Evolutionary conservation across 2,329 filamentous ascomycete genomes (phyloP), one percentile per base, ranked within the genome.

Genomic region (Triangularia verruculosa): DNA sequence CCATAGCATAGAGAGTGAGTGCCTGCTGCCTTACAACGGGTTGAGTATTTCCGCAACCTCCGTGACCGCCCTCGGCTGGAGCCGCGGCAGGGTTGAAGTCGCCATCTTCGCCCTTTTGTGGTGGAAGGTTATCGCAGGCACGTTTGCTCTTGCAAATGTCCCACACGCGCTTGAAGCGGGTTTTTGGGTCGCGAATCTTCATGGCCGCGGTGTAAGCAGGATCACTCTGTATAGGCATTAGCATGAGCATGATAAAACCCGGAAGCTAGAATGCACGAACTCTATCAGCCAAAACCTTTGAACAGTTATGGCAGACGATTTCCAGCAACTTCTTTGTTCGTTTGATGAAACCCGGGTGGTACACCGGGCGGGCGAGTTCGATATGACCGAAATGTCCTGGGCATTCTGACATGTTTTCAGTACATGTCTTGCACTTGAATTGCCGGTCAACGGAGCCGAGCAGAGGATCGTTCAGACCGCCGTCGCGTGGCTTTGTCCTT

Each of bases 251-350:
- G 32, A 20, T 17, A 17, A 20, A 52, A 59, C 78, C 78, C 74
- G 77, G 79, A 78, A 80, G 62, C 66, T 64, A 69, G 61, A 63
- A 64, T 83, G 78, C 82, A 96, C 94, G 92, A 89, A 98, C 94
- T 89, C 92, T 91, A 86, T 98, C 93, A 80, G 93, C 90, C 83
- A 97, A 87, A 75, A 98, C 92, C 83, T 95, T 96, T 80, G 93
- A 94, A 84, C 96, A 99, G 79, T 96, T 97, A 82, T 97, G 93
- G 85, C 96, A 99, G 78, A 99, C 93, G 72, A 93, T 95, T 85
- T 99, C 96, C 78, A 99, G 83, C 72, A 99, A 87, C 84, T 98
- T 99, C 85, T 99, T 99, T 80, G 97, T 93, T 83, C 98, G 98
- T 78, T 92, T 96, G 81, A 99, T 90, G 79, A 97, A 99, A 73